A percentile compares a stretch with the other conserved stretches of the same genome.
Conservation (phyloP, 176 grass and related monocot species). For the Carex pumila region DNA sequence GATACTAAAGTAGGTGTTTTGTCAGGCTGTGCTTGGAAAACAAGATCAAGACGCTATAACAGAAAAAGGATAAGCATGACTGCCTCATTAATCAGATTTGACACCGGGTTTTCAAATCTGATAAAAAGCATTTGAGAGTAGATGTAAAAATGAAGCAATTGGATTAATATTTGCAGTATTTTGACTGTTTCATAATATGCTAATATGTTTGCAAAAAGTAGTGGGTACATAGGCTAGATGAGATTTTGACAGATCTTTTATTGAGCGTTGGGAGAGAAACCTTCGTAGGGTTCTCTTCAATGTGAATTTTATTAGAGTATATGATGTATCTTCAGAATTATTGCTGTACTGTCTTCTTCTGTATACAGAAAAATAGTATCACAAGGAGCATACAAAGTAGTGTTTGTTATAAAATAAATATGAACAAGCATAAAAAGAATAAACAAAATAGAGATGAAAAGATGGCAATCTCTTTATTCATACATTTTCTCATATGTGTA, state of each 20-base stretch:
- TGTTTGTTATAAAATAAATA: no score
- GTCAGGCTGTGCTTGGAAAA: neutral
- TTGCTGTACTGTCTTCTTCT: neutral
- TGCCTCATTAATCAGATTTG: neutral
- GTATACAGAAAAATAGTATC: no score
- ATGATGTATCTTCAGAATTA: neutral
- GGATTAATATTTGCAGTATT: neutral
- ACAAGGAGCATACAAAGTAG: neutral
- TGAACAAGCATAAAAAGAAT: no score
- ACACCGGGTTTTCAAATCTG: neutral
- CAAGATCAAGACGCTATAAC: neutral
- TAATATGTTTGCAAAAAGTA: conserved; percentile 9
- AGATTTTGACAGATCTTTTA: neutral
- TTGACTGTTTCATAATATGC: neutral
- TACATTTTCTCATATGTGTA: no score
- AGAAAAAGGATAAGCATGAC: neutral
- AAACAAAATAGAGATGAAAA: no score
- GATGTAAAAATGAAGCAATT: neutral
- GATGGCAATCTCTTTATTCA: no score
- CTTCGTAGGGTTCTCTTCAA: neutral
- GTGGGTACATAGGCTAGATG: conserved; percentile 3
- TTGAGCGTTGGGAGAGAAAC: neutral
- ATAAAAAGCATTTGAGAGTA: neutral
- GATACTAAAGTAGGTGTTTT: neutral
- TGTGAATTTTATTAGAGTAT: neutral